Percentiles rank a stretch among this genome's conserved stretches.
phyloP scores from a whole-genome alignment of 176 grass and related monocot genomes.

The Oryza coarctata region DNA sequence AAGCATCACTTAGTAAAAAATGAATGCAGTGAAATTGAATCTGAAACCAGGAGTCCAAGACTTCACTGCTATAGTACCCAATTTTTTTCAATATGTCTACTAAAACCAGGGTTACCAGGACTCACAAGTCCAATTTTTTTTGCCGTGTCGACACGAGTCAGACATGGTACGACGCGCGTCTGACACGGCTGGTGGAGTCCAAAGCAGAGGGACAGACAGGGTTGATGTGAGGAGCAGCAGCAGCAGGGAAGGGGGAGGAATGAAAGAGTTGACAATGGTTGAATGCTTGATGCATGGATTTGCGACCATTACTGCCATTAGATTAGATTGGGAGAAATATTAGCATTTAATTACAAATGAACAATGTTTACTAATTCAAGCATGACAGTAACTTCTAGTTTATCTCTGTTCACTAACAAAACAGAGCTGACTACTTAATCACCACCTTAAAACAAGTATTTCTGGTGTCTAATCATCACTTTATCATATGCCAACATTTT shows the following conservation, averaged over 20 bases:
- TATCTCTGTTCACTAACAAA: not conserved
- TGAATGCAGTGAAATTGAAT: not conserved
- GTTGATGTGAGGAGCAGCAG: no score
- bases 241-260: no score
- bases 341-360: not conserved
- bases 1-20: not conserved
- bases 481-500: not conserved
- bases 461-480: not conserved
- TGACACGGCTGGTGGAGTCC: no score
- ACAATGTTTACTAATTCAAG: not conserved
- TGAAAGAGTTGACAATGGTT: no score
- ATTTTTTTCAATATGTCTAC: not conserved
- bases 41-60: not conserved
- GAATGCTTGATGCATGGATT: not conserved
- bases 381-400: not conserved
- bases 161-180: no score
- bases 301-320: not conserved
- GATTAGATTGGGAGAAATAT: not conserved
- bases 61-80: not conserved
- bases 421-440: not conserved
- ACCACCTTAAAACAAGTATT: not conserved
- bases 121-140: no score
- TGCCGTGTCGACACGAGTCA: no score
- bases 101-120: no score
- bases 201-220: no score